phyloP scores from a whole-genome alignment of 164 flowering plant species.

The Dillenia turbinata region DNA sequence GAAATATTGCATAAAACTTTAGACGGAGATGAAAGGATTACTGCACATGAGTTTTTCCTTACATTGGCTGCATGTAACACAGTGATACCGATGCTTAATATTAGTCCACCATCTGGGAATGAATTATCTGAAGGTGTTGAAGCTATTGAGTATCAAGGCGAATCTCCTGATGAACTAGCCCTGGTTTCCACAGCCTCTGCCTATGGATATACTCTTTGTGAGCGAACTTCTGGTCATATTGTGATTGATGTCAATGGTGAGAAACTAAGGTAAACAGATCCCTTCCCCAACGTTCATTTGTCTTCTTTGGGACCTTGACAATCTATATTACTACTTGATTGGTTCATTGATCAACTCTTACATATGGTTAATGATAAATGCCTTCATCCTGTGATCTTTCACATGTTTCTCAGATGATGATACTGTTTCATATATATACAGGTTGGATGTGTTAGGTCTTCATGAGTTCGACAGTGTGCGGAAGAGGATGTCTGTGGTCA shows the following conservation, averaged over 20 bases:
- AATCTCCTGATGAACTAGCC: constrained; percentile 97
- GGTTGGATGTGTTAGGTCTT: constrained; percentile 61
- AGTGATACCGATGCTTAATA: constrained; percentile 62
- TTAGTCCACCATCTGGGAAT: constrained; percentile 19
- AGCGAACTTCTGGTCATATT: constrained; percentile 96
- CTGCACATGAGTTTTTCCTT: constrained; percentile 85
- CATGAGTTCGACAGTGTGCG: constrained; percentile 91
- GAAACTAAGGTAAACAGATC: constrained; percentile 54
- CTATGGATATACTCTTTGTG: constrained; percentile 90
- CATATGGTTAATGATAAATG: constrained; percentile 2
- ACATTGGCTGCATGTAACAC: constrained; percentile 94
- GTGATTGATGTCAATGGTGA: constrained; percentile 79
- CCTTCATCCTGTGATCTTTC: background rate
- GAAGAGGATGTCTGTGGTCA: constrained; percentile 89
- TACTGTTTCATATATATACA: constrained; percentile 13
- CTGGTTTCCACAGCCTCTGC: constrained; percentile 89
- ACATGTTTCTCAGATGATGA: constrained; percentile 1
- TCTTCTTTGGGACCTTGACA: background rate
- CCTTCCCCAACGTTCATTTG: constrained; percentile 3
- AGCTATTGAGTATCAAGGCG: constrained; percentile 81
- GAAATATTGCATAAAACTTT: constrained; percentile 49
- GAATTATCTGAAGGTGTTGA: constrained; percentile 25
- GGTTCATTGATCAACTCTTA: background rate
- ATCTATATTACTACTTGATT: background rate
- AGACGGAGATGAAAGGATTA: constrained; percentile 48